These are phyloP conservation scores for Colletotrichum orchidophilum DNA, from an alignment of 2,329 filamentous ascomycete species.

Conservation along the genomic window DNA sequence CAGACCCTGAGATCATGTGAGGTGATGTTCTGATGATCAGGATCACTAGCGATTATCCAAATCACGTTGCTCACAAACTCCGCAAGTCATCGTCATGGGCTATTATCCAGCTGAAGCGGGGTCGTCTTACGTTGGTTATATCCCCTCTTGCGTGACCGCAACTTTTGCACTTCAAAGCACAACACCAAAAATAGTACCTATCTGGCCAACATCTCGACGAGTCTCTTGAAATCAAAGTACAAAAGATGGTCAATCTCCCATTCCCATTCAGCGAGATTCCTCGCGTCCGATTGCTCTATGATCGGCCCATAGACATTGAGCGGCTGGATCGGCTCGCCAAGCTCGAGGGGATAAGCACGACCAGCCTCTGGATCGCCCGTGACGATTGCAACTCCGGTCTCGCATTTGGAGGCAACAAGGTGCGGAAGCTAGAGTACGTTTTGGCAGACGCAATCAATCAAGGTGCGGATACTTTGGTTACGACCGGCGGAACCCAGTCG, in stretches of 20 bases:
- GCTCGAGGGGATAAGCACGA: not conserved
- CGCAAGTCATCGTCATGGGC: too few species aligned
- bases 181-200: too few species aligned
- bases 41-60: too few species aligned
- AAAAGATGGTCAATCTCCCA: constrained; percentile 28
- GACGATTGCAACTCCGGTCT: constrained; percentile 42
- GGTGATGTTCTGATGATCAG: too few species aligned
- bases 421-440: constrained; percentile 49
- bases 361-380: constrained; percentile 30
- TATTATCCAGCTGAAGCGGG: too few species aligned
- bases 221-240: not conserved
- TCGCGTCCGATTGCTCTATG: constrained; percentile 25
- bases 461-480: constrained; percentile 43
- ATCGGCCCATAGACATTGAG: constrained; percentile 27
- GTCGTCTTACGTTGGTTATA: too few species aligned
- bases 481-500: constrained; percentile 46
- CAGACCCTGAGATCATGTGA: too few species aligned
- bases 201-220: too few species aligned
- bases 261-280: constrained; percentile 29
- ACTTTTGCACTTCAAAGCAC: too few species aligned
- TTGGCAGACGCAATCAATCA: constrained; percentile 43
- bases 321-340: constrained; percentile 12
- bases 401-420: constrained; percentile 49
- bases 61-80: too few species aligned
- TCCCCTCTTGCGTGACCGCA: too few species aligned